Evolutionary conservation across 139 green algal species (phyloP), one percentile per base, ranked within the genome.

Genomic region (Chlorella sp.): DNA sequence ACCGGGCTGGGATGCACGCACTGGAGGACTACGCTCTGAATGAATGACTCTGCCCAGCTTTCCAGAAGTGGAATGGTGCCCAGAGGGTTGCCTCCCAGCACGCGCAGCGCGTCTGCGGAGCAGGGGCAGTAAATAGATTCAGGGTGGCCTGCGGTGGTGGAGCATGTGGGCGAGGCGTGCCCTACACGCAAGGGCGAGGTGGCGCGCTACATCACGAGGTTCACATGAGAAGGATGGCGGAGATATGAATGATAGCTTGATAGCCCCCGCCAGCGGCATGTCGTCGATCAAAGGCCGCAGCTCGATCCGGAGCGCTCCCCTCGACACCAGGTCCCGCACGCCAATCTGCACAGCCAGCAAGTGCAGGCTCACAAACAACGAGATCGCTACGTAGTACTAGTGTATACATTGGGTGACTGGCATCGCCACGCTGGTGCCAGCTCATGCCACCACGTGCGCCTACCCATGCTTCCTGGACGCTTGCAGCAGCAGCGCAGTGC

Each of bases 201-300:
- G 66, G 33, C 21, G 64, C 8, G 19, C 31, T 27, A 17, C 29
- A 12, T 17, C 31, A 27, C 63, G 36, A 36, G n/a, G 36, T 14
- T 70, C 36, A 3, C 61, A 58, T 8, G 15, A 55, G 36, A 70
- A 46, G 1, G 31, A 36, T n/a, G 67, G 53, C 8, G 36, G 12
- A 5, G 41, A 33, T 11, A 76, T 14, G 6, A 45, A 76, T 15
- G 42, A 60, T 40, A 75, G 45, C 61, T 77, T 69, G 27, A 72
- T 43, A 12, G 36, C 70, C 7, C 80, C 79, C 1, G 60, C 56
- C 33, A 85, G 63, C 1, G 80, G 80, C 31, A 85, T 69, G 11
- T 75, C 48, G n/a, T 67, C 68, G n/a, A 85, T 43, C 43, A 85
- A 50, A 0, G 80, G 80, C 23, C 71, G 60, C n/a, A 77, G 21